Conservation (phyloP, 106 monocot species). For the Alisma plantagoaquatica region DNA sequence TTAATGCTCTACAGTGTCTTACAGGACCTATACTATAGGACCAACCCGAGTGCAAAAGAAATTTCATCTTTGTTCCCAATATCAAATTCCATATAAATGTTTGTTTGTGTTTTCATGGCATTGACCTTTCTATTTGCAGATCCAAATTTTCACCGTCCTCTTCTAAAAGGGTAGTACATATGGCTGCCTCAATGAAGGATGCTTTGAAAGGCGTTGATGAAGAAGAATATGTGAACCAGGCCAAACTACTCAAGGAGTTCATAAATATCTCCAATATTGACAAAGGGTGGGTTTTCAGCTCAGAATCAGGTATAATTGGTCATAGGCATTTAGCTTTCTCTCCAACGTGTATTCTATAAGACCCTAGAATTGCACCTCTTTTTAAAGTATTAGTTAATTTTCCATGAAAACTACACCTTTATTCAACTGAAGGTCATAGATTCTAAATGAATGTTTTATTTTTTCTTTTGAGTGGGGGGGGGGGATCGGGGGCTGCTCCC, state of each 20-base stretch:
- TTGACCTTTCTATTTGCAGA: not conserved
- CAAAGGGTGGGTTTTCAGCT: conserved; percentile 82
- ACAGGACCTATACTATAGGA: too few species aligned
- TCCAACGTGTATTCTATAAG: not conserved
- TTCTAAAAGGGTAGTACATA: conserved; percentile 26
- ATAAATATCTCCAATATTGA: conserved; percentile 45
- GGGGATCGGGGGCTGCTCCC: too few species aligned
- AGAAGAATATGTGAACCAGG: conserved; percentile 66
- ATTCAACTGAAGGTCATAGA: too few species aligned
- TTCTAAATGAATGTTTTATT: not conserved
- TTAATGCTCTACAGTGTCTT: too few species aligned
- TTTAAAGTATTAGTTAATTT: not conserved
- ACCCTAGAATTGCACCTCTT: not conserved
- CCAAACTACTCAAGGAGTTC: conserved; percentile 81
- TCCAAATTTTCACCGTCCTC: not conserved
- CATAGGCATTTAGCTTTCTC: not conserved
- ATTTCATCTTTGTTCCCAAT: not conserved
- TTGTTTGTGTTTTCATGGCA: not conserved
- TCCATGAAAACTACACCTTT: too few species aligned
- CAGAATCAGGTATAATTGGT: conserved; percentile 40
- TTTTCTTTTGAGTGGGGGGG: too few species aligned
- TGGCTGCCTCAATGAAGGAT: conserved; percentile 23
- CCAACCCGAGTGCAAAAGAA: too few species aligned
- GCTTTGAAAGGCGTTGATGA: conserved; percentile 34
- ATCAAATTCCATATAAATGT: not conserved